phyloP scores from a whole-genome alignment of 2,329 filamentous ascomycete species.

The Trichophaea hybrida region DNA sequence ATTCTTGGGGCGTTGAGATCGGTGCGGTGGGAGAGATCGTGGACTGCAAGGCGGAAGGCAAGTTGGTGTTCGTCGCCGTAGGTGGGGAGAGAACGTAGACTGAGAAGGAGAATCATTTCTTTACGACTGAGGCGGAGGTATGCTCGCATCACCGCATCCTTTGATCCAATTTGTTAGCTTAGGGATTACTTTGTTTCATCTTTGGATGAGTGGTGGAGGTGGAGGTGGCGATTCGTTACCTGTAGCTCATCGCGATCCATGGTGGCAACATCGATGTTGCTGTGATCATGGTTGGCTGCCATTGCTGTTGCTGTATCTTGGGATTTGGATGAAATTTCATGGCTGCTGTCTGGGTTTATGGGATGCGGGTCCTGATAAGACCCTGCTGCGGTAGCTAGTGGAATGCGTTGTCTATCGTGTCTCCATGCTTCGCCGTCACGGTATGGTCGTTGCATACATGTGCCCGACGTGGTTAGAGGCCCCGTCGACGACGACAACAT shows the following conservation, averaged over 20 bases:
- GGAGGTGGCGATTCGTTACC: conserved; percentile 1
- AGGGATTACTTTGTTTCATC: neutral
- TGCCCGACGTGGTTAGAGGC: conserved; percentile 30
- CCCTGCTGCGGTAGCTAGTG: neutral
- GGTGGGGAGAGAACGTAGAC: conserved; percentile 20
- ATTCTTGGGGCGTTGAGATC: conserved; percentile 10
- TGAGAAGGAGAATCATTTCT: conserved; percentile 23
- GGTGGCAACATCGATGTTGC: conserved; percentile 10
- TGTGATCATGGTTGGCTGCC: neutral
- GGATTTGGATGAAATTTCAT: neutral
- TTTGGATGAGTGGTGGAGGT: neutral
- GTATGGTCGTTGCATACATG: neutral
- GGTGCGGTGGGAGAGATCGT: conserved; percentile 22
- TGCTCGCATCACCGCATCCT: conserved; percentile 19
- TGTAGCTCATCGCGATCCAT: conserved; percentile 20
- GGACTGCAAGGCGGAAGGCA: conserved; percentile 18
- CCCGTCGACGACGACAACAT: no score
- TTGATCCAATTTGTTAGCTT: neutral
- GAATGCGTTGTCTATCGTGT: neutral
- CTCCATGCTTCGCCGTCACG: neutral
- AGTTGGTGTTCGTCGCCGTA: conserved; percentile 19
- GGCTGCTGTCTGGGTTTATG: neutral
- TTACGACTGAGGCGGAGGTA: conserved; percentile 19
- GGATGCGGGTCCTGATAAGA: neutral
- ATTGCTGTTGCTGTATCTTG: neutral